These are phyloP conservation scores for Pseudoneurospora amorphoporcata DNA, from an alignment of 495 filamentous ascomycete species.

Conservation along the genomic window DNA sequence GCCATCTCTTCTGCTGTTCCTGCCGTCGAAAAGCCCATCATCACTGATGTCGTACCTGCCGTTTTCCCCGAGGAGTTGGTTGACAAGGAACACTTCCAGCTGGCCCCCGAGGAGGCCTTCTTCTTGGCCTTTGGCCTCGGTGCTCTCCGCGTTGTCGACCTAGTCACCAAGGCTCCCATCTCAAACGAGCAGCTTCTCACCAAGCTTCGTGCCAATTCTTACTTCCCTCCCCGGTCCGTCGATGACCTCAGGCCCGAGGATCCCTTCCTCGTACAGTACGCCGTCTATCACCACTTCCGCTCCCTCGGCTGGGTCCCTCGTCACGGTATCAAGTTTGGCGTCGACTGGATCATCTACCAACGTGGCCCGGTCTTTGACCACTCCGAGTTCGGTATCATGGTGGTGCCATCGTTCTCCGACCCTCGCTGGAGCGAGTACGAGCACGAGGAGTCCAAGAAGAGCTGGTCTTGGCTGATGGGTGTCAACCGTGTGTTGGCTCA, in stretches of 20 bases:
- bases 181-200: conserved; percentile 45
- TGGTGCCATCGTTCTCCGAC: conserved; percentile 73
- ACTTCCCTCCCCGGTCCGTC: conserved; percentile 47
- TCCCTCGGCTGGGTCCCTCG: conserved; percentile 95
- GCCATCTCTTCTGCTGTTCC: neutral
- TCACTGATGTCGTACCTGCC: neutral
- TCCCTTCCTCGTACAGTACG: conserved; percentile 76
- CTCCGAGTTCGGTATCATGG: conserved; percentile 79
- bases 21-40: neutral
- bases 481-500: conserved; percentile 84
- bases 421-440: conserved; percentile 55
- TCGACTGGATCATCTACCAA: conserved; percentile 88
- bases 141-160: conserved; percentile 55
- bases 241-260: conserved; percentile 50
- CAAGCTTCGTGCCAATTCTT: conserved; percentile 57
- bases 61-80: conserved; percentile 28
- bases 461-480: conserved; percentile 90
- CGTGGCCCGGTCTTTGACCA: conserved; percentile 92
- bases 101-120: conserved; percentile 84
- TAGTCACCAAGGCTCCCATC: conserved; percentile 38
- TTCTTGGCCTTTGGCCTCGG: conserved; percentile 81
- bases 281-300: conserved; percentile 91
- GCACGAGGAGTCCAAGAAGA: conserved; percentile 35
- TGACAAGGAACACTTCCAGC: conserved; percentile 85
- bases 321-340: conserved; percentile 86